A percentile compares a stretch with the other conserved stretches of the same genome.
phyloP scores from a whole-genome alignment of 176 grass and related monocot genomes.

The Tuctoria greenei region DNA sequence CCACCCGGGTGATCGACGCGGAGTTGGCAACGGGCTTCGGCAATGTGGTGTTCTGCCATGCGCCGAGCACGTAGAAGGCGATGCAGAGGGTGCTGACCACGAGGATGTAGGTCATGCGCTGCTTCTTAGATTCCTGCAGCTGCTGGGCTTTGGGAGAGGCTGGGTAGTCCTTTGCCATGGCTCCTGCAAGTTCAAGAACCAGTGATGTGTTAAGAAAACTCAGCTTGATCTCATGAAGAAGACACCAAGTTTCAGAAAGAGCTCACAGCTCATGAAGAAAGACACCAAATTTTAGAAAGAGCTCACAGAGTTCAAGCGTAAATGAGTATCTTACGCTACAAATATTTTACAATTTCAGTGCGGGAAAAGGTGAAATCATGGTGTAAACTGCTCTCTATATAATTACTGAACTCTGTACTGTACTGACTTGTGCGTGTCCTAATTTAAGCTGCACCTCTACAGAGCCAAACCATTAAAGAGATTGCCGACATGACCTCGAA shows the following conservation, averaged over 20 bases:
- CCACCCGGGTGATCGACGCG: slow-evolving; percentile 26
- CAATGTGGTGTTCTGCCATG: slow-evolving; percentile 75
- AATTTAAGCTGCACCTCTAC: not conserved
- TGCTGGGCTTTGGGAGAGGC: slow-evolving; percentile 79
- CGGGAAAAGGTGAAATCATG: not conserved
- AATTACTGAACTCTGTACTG: slow-evolving; percentile 10
- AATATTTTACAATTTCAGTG: not conserved
- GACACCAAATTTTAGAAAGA: not conserved
- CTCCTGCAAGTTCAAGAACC: slow-evolving; percentile 58
- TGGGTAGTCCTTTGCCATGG: slow-evolving; percentile 77
- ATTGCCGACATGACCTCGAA: not conserved
- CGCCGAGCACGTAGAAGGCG: slow-evolving; percentile 79
- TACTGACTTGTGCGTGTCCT: not conserved
- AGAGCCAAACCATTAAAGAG: not conserved
- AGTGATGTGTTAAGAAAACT: slow-evolving; percentile 10
- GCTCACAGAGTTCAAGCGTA: not conserved
- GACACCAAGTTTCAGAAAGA: not conserved
- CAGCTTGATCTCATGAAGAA: not conserved
- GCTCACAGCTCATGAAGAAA: not conserved
- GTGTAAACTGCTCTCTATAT: not conserved
- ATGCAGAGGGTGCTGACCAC: slow-evolving; percentile 66
- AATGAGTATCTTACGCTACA: not conserved
- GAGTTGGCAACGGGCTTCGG: slow-evolving; percentile 38
- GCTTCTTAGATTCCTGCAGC: slow-evolving; percentile 65
- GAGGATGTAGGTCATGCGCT: slow-evolving; percentile 72